Percentiles rank a stretch among this genome's conserved stretches.
Evolutionary conservation across 352 stramenopile species (phyloP).

Genomic region (Phytophthora europaea): DNA sequence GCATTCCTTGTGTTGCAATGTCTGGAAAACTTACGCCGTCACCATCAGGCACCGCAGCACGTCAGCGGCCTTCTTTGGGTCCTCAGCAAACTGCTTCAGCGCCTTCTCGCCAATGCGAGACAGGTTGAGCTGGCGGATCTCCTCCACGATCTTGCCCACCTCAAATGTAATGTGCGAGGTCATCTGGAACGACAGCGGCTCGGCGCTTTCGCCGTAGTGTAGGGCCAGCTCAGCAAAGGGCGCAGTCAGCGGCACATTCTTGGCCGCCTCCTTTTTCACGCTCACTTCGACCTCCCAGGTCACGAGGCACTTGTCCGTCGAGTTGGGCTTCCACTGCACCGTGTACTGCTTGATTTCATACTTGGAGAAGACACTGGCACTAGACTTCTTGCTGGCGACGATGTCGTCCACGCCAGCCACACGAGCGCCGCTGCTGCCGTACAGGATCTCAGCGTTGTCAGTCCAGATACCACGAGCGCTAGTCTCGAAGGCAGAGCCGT

Average conservation of each 20-base stretch:
- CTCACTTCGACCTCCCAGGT: constrained; percentile 77
- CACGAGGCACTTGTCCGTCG: constrained; percentile 78
- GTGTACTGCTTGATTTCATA: constrained; percentile 89
- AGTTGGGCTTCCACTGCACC: constrained; percentile 80
- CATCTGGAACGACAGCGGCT: constrained; percentile 78
- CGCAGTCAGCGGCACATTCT: constrained; percentile 66
- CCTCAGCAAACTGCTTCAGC: constrained; percentile 59
- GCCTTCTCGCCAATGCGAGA: constrained; percentile 64
- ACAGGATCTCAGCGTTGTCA: constrained; percentile 75
- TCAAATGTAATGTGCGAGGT: constrained; percentile 85
- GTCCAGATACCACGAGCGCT: constrained; percentile 67
- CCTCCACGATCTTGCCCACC: constrained; percentile 80
- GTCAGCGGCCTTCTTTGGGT: constrained; percentile 65
- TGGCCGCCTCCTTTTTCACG: constrained; percentile 60
- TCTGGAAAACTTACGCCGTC: constrained; percentile 27
- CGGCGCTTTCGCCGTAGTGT: constrained; percentile 51
- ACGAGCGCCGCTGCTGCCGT: constrained; percentile 56
- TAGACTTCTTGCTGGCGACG: constrained; percentile 70
- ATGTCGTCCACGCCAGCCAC: constrained; percentile 69
- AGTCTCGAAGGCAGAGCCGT: constrained; percentile 62
- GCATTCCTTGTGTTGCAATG: constrained; percentile 17
- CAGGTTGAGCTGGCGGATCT: constrained; percentile 83
- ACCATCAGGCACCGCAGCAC: constrained; percentile 63
- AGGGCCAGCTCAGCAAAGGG: constrained; percentile 71
- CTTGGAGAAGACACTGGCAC: constrained; percentile 68